Evolutionary conservation across 306 rosid genomes (phyloP).

Genomic region (Echinosophora koreensis): DNA sequence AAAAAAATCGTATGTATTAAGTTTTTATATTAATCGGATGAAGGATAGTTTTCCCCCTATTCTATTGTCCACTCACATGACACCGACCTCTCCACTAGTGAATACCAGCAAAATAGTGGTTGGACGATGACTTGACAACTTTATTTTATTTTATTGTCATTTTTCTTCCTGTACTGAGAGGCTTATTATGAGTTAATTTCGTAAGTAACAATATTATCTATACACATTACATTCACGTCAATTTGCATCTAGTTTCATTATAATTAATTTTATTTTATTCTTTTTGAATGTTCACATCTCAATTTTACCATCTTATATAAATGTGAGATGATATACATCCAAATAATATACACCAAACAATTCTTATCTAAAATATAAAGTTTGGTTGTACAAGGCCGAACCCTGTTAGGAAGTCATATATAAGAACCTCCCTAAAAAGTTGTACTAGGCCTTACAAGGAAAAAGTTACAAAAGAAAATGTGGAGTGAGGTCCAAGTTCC

Average conservation of each 20-base stretch:
- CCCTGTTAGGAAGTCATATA: no score
- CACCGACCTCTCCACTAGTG: neutral
- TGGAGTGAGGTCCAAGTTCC: neutral
- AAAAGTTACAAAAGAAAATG: neutral
- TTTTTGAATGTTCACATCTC: no score
- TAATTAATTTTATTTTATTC: no score
- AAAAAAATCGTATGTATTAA: no score
- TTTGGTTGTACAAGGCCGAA: neutral
- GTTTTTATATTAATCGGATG: neutral
- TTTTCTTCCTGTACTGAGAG: neutral
- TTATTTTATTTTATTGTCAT: neutral
- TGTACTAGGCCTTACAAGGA: neutral
- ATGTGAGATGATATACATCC: no score
- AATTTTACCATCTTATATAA: no score
- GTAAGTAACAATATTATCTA: no score
- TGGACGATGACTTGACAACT: neutral
- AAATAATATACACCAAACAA: no score
- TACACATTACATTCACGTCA: no score
- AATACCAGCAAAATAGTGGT: neutral
- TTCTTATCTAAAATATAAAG: neutral
- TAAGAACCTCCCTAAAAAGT: neutral
- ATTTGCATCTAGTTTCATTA: no score
- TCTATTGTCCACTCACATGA: neutral
- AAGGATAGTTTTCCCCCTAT: neutral
- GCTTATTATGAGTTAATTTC: neutral